phyloP scores from a whole-genome alignment of 768 basidiomycete genomes.

The Podaxis sp. region DNA sequence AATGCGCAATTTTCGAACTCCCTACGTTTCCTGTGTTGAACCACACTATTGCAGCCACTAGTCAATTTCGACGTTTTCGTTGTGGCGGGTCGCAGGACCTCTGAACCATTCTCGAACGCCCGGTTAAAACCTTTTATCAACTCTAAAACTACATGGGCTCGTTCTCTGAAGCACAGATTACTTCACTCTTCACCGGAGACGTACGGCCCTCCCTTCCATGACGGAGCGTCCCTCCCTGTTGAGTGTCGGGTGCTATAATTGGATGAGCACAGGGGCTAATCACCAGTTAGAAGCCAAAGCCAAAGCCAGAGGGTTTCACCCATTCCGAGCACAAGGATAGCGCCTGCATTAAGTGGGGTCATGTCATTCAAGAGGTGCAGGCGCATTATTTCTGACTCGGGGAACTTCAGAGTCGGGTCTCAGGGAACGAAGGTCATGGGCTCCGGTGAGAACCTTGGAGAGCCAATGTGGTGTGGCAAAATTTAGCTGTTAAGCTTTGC shows the following conservation, averaged over 20 bases:
- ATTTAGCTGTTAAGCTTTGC: neutral
- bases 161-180: too few relatives aligned
- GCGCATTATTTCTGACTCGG: neutral
- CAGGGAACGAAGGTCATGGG: neutral
- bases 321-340: neutral
- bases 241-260: neutral
- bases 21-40: neutral
- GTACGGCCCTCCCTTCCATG: neutral
- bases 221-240: neutral
- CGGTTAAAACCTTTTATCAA: neutral
- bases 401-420: neutral
- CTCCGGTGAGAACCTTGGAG: neutral
- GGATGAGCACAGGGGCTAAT: slow-evolving; percentile 2
- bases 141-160: neutral
- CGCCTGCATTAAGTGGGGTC: neutral
- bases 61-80: neutral
- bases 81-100: neutral
- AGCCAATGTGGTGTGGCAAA: neutral
- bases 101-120: neutral
- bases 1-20: neutral
- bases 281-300: slow-evolving; percentile 2
- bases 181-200: neutral
- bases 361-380: neutral
- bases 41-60: neutral
- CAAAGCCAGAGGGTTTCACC: neutral